phyloP scores from a whole-genome alignment of 2,329 filamentous ascomycete species.

The Fusarium sororula region DNA sequence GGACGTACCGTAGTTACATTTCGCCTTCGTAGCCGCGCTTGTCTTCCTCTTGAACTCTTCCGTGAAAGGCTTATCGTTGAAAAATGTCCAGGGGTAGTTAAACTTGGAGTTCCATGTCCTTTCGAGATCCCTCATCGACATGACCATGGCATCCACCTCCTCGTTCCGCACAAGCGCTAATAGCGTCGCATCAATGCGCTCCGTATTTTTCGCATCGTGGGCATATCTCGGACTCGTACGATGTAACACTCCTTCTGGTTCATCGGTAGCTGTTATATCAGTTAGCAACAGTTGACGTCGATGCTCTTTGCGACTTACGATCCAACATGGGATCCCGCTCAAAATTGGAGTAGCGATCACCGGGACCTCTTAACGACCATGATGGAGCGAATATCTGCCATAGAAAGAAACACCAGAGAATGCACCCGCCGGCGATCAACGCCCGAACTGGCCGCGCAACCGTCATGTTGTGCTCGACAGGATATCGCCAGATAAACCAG shows the following conservation, averaged over 20 bases:
- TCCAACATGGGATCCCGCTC: constrained; percentile 87
- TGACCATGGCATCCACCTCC: constrained; percentile 84
- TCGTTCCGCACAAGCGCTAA: constrained; percentile 92
- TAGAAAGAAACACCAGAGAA: constrained; percentile 81
- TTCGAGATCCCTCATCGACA: constrained; percentile 91
- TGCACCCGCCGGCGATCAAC: constrained; percentile 74
- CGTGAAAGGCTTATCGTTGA: constrained; percentile 94
- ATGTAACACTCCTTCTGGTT: constrained; percentile 80
- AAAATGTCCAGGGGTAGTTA: constrained; percentile 99
- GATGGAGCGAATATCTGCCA: constrained; percentile 76
- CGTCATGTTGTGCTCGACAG: constrained; percentile 67
- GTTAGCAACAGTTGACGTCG: constrained; percentile 18
- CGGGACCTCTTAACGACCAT: constrained; percentile 53
- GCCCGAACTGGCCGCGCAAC: constrained; percentile 86
- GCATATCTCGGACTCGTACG: constrained; percentile 81
- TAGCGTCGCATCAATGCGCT: constrained; percentile 92
- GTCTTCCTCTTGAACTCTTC: constrained; percentile 92
- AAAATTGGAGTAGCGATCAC: constrained; percentile 63
- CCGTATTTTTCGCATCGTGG: constrained; percentile 76
- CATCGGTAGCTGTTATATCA: constrained; percentile 72
- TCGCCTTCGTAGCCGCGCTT: constrained; percentile 83
- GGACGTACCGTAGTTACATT: constrained; percentile 79
- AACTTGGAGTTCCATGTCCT: constrained; percentile 98
- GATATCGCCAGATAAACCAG: neutral
- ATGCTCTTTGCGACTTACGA: constrained; percentile 64